These are phyloP conservation scores for Tolypocladium nubicola DNA, from an alignment of 2,329 filamentous ascomycete genomes.

Conservation along the genomic window DNA sequence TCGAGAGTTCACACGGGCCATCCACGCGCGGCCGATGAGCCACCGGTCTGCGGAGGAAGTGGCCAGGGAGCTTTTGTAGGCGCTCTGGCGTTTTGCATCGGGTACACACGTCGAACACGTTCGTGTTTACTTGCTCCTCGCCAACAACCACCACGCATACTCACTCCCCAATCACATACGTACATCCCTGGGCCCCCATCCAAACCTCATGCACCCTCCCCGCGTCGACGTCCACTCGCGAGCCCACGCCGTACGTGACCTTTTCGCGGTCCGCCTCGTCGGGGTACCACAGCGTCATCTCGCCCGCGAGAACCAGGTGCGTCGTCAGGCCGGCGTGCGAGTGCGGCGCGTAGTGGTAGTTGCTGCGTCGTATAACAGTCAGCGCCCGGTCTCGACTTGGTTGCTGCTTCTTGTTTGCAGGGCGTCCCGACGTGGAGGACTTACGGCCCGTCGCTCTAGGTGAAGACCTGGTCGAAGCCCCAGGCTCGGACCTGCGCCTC, in stretches of 20 bases:
- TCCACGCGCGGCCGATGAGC: not conserved
- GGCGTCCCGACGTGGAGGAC: slow-evolving; percentile 15
- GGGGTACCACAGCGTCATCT: slow-evolving; percentile 58
- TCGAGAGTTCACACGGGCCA: not conserved
- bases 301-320: slow-evolving; percentile 55
- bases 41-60: not conserved
- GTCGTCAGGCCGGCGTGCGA: slow-evolving; percentile 54
- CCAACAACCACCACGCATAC: not conserved
- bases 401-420: not conserved
- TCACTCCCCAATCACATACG: slow-evolving; percentile 54
- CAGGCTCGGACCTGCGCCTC: slow-evolving; percentile 56
- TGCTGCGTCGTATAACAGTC: slow-evolving; percentile 29
- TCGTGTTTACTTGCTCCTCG: not conserved
- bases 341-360: slow-evolving; percentile 59
- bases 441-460: slow-evolving; percentile 61
- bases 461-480: slow-evolving; percentile 61
- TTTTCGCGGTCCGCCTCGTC: slow-evolving; percentile 43
- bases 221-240: slow-evolving; percentile 56
- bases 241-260: slow-evolving; percentile 48
- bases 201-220: slow-evolving; percentile 57
- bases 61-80: not conserved
- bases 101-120: not conserved
- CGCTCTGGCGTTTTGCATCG: too few relatives aligned
- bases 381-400: not conserved
- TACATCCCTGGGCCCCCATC: slow-evolving; percentile 56